Conservation (phyloP, 495 filamentous ascomycete genomes). For the Articulospora tetracladia region DNA sequence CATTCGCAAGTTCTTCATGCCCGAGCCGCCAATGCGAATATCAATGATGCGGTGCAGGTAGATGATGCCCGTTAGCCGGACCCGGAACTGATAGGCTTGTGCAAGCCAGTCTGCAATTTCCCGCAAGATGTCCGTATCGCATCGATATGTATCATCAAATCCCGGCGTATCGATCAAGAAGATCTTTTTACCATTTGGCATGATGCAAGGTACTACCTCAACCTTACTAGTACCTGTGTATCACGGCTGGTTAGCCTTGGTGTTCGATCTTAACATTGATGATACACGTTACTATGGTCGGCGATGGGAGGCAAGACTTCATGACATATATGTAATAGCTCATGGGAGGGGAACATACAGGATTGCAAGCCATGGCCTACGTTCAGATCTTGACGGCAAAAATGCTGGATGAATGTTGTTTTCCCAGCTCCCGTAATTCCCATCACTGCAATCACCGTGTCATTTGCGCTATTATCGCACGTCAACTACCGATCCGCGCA, state of each 20-base stretch:
- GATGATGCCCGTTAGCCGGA: constrained; percentile 29
- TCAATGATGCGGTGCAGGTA: constrained; percentile 37
- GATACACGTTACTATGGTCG: background rate
- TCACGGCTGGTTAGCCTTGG: background rate
- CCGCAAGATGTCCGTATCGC: constrained; percentile 34
- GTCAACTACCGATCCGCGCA: constrained; percentile 2
- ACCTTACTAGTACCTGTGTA: constrained; percentile 8
- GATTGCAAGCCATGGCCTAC: constrained; percentile 12
- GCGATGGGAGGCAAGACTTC: too few relatives aligned
- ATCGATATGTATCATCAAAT: constrained; percentile 35
- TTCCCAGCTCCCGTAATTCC: constrained; percentile 37
- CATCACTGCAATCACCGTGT: constrained; percentile 30
- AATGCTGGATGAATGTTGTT: constrained; percentile 31
- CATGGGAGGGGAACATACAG: constrained; percentile 7
- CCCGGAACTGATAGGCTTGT: constrained; percentile 13
- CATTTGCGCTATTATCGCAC: constrained; percentile 10
- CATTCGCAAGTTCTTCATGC: constrained; percentile 31
- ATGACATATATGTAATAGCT: constrained; percentile 1
- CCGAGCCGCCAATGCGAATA: constrained; percentile 24
- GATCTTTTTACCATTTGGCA: constrained; percentile 11
- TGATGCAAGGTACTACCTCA: constrained; percentile 3
- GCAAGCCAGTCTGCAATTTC: constrained; percentile 31
- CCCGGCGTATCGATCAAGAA: constrained; percentile 41
- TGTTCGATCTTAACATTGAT: background rate
- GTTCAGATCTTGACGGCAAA: background rate